Conservation (phyloP, 1,284 basidiomycete genomes). For the Leccinum variabile region DNA sequence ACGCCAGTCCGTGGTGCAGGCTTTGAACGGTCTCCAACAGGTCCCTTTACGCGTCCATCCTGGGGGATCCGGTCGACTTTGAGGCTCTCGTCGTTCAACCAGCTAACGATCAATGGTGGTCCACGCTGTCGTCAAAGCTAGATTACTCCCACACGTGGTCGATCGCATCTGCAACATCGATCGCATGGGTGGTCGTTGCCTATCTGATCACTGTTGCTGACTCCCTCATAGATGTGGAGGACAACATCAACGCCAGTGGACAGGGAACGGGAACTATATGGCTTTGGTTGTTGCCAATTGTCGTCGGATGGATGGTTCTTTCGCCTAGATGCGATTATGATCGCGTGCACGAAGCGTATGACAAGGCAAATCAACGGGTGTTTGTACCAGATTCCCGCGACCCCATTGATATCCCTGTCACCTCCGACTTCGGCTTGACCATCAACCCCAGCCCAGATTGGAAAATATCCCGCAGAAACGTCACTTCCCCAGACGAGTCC, state of each 20-base stretch:
- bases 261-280: constrained; percentile 40
- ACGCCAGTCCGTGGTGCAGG: constrained; percentile 21
- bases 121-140: constrained; percentile 21
- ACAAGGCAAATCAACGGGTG: constrained; percentile 32
- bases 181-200: constrained; percentile 44
- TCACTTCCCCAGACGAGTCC: constrained; percentile 23
- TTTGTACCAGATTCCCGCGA: constrained; percentile 2
- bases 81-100: constrained; percentile 35
- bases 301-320: constrained; percentile 42
- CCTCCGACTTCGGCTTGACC: constrained; percentile 23
- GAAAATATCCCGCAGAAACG: neutral
- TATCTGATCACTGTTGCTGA: constrained; percentile 43
- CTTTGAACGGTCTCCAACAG: constrained; percentile 33
- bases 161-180: constrained; percentile 40
- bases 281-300: constrained; percentile 45
- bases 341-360: constrained; percentile 34
- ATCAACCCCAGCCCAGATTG: constrained; percentile 18
- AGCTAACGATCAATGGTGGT: constrained; percentile 37
- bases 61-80: constrained; percentile 20
- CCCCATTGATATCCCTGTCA: neutral
- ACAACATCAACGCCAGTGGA: constrained; percentile 27
- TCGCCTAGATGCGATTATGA: constrained; percentile 41
- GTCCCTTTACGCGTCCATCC: constrained; percentile 32
- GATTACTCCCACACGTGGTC: constrained; percentile 39
- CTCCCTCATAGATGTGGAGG: constrained; percentile 33